Evolutionary conservation across 2,329 filamentous ascomycete genomes (phyloP).

Genomic region (Exophiala lecanii-corni): DNA sequence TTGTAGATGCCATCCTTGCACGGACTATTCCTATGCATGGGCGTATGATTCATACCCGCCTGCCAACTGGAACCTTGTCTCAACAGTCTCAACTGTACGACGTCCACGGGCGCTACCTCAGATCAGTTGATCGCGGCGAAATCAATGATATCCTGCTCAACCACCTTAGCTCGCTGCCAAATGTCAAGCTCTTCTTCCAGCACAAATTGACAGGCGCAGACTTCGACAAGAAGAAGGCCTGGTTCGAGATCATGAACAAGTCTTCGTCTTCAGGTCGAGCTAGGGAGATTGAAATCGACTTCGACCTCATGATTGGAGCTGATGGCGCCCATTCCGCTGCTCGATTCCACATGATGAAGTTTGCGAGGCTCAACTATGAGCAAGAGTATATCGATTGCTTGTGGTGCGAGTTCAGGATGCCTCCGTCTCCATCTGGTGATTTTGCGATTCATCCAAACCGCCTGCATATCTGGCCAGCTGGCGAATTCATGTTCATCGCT

Average conservation of each 20-base stretch:
- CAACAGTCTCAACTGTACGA: slow-evolving; percentile 87
- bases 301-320: slow-evolving; percentile 89
- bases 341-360: slow-evolving; percentile 95
- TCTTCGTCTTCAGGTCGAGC: slow-evolving; percentile 37
- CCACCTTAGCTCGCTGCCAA: slow-evolving; percentile 74
- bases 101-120: slow-evolving; percentile 78
- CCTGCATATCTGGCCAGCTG: slow-evolving; percentile 94
- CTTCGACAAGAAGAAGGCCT: slow-evolving; percentile 72
- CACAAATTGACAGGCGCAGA: slow-evolving; percentile 91
- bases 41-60: slow-evolving; percentile 85
- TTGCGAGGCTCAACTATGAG: slow-evolving; percentile 78
- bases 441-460: slow-evolving; percentile 89
- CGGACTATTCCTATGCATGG: slow-evolving; percentile 90
- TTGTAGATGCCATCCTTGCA: slow-evolving; percentile 69
- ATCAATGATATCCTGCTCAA: slow-evolving; percentile 83
- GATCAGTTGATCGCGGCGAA: slow-evolving; percentile 76
- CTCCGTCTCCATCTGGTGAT: slow-evolving; percentile 42
- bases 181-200: slow-evolving; percentile 88
- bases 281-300: slow-evolving; percentile 73
- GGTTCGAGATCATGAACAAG: slow-evolving; percentile 64
- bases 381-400: slow-evolving; percentile 95
- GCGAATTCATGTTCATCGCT: slow-evolving; percentile 96
- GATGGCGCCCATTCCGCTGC: slow-evolving; percentile 92
- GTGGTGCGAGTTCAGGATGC: slow-evolving; percentile 93
- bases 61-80: slow-evolving; percentile 61